These are phyloP conservation scores for Pestalotiopsis fici DNA, from an alignment of 2,329 filamentous ascomycete species.

Conservation along the genomic window DNA sequence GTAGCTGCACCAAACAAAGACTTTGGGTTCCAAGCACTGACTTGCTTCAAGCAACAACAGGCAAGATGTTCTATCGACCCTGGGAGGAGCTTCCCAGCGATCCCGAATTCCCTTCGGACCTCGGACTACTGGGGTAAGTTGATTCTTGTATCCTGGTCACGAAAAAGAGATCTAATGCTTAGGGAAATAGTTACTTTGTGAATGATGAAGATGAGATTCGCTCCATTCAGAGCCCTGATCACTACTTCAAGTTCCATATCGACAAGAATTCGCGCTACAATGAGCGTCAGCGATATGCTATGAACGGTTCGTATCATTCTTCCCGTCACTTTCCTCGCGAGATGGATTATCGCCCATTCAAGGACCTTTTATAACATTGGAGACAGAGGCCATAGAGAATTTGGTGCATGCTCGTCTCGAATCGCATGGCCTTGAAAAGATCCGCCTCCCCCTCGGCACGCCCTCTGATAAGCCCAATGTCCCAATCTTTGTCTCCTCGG, in stretches of 20 bases:
- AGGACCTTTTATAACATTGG: background rate
- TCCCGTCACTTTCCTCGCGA: background rate
- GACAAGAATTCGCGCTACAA: slow-evolving; percentile 78
- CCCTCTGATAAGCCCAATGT: slow-evolving; percentile 55
- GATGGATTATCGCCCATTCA: too few species aligned
- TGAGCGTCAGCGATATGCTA: slow-evolving; percentile 69
- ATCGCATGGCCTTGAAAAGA: slow-evolving; percentile 57
- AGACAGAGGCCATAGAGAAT: slow-evolving; percentile 60
- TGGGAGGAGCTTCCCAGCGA: slow-evolving; percentile 72
- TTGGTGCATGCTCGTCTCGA: slow-evolving; percentile 65
- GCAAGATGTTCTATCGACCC: slow-evolving; percentile 73
- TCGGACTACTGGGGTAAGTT: slow-evolving; percentile 72
- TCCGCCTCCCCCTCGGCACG: slow-evolving; percentile 61
- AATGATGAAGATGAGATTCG: slow-evolving; percentile 76
- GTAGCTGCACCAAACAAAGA: too few species aligned
- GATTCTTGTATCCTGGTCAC: background rate
- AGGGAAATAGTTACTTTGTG: slow-evolving; percentile 69
- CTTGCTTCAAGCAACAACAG: background rate
- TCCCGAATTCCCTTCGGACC: slow-evolving; percentile 62
- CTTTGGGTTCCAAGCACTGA: background rate
- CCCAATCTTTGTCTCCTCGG: slow-evolving; percentile 63
- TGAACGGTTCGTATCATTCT: slow-evolving; percentile 63
- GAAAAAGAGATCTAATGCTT: background rate
- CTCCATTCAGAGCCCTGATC: slow-evolving; percentile 64
- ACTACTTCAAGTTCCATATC: slow-evolving; percentile 74